A percentile compares a stretch with the other conserved stretches of the same genome.
Conservation (phyloP, 1,284 basidiomycete species). For the Malassezia japonica region DNA sequence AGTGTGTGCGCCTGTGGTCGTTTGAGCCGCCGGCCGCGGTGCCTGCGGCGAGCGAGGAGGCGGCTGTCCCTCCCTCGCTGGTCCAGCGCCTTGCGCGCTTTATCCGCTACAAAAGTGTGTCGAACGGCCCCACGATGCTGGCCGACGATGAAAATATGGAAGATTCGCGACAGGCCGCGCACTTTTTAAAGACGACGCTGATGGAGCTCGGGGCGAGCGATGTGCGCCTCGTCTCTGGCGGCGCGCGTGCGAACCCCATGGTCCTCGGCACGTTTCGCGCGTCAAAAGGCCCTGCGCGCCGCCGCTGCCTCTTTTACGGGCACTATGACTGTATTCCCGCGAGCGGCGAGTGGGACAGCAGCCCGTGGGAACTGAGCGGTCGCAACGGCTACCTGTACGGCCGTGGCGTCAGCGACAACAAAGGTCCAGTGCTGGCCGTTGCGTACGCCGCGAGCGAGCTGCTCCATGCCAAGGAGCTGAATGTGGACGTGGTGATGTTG, state of each 20-base stretch:
- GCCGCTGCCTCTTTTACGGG: conserved; percentile 38
- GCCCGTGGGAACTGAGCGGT: conserved; percentile 73
- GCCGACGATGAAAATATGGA: conserved; percentile 59
- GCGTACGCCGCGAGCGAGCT: conserved; percentile 80
- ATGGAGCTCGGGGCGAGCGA: conserved; percentile 34
- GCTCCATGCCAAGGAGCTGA: conserved; percentile 62
- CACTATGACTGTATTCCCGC: conserved; percentile 43
- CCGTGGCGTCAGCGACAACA: conserved; percentile 67
- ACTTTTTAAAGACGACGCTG: conserved; percentile 34
- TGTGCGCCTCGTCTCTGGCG: conserved; percentile 28
- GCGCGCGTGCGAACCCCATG: conserved; percentile 28
- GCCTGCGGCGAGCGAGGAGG: neutral
- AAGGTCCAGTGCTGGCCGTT: conserved; percentile 83
- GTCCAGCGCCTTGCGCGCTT: conserved; percentile 6
- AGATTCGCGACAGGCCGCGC: conserved; percentile 52
- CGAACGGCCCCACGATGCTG: conserved; percentile 4
- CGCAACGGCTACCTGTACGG: conserved; percentile 88
- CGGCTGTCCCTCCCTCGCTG: neutral
- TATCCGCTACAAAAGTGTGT: conserved; percentile 7
- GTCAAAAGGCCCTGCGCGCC: neutral
- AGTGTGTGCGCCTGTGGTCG: conserved; percentile 6
- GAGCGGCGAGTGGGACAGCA: conserved; percentile 60
- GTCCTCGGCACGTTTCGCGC: conserved; percentile 38
- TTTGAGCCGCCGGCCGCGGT: neutral
- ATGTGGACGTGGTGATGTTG: conserved; percentile 77